Percentiles rank a stretch among this genome's conserved stretches.
These are phyloP conservation scores for Candida vaughaniae DNA, from an alignment of 805 yeast genomes.

Conservation along the genomic window DNA sequence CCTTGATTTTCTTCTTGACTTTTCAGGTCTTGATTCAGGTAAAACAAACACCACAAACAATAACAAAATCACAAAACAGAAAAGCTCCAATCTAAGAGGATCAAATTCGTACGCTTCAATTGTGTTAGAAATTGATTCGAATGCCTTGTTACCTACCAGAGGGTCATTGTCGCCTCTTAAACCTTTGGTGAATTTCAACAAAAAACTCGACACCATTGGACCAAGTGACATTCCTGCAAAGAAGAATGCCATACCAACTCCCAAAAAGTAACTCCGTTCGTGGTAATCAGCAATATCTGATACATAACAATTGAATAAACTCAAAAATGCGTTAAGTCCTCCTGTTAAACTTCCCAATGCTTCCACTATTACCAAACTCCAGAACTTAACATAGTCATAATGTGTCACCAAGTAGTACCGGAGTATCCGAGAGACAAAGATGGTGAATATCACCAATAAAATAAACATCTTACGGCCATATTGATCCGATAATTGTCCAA, in stretches of 20 bases:
- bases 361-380: slow-evolving; percentile 42
- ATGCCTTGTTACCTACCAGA: neutral
- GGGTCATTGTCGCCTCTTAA: neutral
- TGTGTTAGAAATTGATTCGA: neutral
- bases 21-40: slow-evolving; percentile 63
- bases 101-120: slow-evolving; percentile 27
- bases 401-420: slow-evolving; percentile 25
- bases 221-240: slow-evolving; percentile 64
- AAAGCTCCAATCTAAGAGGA: slow-evolving; percentile 32
- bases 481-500: slow-evolving; percentile 37
- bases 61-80: slow-evolving; percentile 31
- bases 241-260: slow-evolving; percentile 57
- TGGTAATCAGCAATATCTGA: slow-evolving; percentile 69
- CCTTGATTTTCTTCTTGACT: slow-evolving; percentile 54
- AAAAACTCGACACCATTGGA: slow-evolving; percentile 54
- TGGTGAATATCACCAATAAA: slow-evolving; percentile 16
- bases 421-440: slow-evolving; percentile 21
- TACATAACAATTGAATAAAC: slow-evolving; percentile 65
- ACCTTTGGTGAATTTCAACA: slow-evolving; percentile 13
- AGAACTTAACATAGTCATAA: slow-evolving; percentile 29
- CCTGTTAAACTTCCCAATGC: slow-evolving; percentile 59
- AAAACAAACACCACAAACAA: slow-evolving; percentile 34
- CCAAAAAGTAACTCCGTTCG: slow-evolving; percentile 57
- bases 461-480: slow-evolving; percentile 34
- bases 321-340: slow-evolving; percentile 53